Base-by-base conservation (phyloP, 306 rosid species). In the Heteromeles arbutifolia region DNA sequence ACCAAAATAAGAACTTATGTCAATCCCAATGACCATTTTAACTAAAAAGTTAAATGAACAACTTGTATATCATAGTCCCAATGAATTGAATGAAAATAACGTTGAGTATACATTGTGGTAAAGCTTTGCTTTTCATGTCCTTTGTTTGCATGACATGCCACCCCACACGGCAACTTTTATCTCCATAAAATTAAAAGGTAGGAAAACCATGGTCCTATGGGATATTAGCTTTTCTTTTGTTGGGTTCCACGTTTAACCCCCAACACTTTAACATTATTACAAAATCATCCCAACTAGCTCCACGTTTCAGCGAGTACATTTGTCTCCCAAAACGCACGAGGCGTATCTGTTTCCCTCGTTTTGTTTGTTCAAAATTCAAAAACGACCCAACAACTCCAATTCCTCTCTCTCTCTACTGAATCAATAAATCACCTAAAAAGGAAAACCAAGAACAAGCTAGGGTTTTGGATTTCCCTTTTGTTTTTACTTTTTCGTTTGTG, bases 311-410 rank as follows among this genome's bases (percentile, higher is more conserved):
- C 65, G 32, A 57, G 70, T 79, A 4, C 13, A 2, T 0, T 3
- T 21, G 12, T 13, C 18, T 14, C 22, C 45, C 53, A 15, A n/a
- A 25, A 1, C 32, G 32, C 9, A 25, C 34, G 4, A 32, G 52
- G 61, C 82, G 75, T 70, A 83, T 69, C 74, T 19, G 83, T 85
- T 87, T 90, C 95, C 97, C 97, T 91, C 97, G 88, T 87, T 85
- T 74, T 67, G 61, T 72, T 19, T 17, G 80, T 91, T 89, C 89
- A 89, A 91, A 91, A 76, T 91, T 86, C 87, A 85, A 89, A 88
- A 87, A 81, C 84, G 85, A 91, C 89, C 65, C 82, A 63, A 21
- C 86, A 83, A 75, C 93, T 85, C 83, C 77, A 29, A 48, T 63
- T 63, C 67, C 2, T 45, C 54, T 68, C 71, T 34, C 10, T 18